phyloP scores from a whole-genome alignment of 2,329 filamentous ascomycete genomes.

The Hymenoscyphus repandus region DNA sequence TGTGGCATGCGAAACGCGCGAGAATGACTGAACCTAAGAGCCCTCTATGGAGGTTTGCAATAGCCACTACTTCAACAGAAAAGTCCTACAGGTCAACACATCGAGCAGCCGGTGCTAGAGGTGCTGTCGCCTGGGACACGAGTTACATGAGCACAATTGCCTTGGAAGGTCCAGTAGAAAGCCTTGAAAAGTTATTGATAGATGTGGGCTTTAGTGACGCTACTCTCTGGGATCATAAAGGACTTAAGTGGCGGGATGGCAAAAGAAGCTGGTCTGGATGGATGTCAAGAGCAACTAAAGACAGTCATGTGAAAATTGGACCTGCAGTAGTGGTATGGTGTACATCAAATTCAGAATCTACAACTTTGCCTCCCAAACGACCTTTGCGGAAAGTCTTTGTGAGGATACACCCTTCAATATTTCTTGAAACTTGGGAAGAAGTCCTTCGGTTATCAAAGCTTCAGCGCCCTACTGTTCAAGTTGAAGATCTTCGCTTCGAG shows the following conservation, averaged over 20 bases:
- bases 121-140: constrained; percentile 84
- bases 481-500: constrained; percentile 66
- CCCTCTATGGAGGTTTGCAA: constrained; percentile 83
- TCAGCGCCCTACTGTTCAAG: constrained; percentile 53
- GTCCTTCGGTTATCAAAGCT: constrained; percentile 52
- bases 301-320: constrained; percentile 54
- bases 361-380: constrained; percentile 30
- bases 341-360: constrained; percentile 20
- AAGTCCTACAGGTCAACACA: constrained; percentile 89
- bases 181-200: constrained; percentile 61
- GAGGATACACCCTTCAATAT: constrained; percentile 77
- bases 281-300: constrained; percentile 51
- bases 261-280: constrained; percentile 53
- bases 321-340: constrained; percentile 75
- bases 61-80: constrained; percentile 79
- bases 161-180: constrained; percentile 60
- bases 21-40: constrained; percentile 76
- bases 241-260: constrained; percentile 66
- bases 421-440: constrained; percentile 60
- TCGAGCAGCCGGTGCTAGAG: constrained; percentile 67
- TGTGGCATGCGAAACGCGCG: constrained; percentile 90
- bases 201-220: constrained; percentile 57
- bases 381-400: constrained; percentile 51
- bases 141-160: constrained; percentile 89
- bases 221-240: constrained; percentile 57